Evolutionary conservation across 2,329 filamentous ascomycete species (phyloP).

Genomic region (Fusarium nanum): DNA sequence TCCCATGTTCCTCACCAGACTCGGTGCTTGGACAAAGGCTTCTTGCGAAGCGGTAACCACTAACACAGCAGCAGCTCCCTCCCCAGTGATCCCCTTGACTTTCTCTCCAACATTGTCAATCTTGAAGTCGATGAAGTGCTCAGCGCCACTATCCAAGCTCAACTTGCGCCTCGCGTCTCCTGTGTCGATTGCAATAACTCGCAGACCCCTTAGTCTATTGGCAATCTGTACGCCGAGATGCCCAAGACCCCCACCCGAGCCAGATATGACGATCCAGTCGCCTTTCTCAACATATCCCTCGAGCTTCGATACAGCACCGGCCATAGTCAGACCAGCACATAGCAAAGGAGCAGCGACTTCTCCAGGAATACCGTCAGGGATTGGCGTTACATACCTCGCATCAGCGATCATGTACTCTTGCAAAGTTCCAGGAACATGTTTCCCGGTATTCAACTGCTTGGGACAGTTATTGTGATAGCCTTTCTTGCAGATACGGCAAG

Average conservation of each 20-base stretch:
- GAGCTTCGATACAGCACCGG: constrained; percentile 42
- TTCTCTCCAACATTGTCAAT: constrained; percentile 35
- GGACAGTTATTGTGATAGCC: constrained; percentile 55
- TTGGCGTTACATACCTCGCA: constrained; percentile 44
- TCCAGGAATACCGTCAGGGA: constrained; percentile 36
- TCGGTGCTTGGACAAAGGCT: constrained; percentile 42
- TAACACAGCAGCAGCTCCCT: constrained; percentile 45
- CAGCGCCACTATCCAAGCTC: constrained; percentile 41
- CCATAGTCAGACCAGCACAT: constrained; percentile 51
- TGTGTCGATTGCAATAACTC: constrained; percentile 48
- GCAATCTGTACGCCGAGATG: constrained; percentile 52
- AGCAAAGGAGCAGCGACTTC: constrained; percentile 48
- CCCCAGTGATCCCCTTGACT: constrained; percentile 42
- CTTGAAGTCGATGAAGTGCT: constrained; percentile 46
- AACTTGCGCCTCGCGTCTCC: constrained; percentile 40
- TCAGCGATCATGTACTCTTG: constrained; percentile 50
- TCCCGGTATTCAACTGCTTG: constrained; percentile 56
- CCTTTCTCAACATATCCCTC: constrained; percentile 9
- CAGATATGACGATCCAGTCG: constrained; percentile 50
- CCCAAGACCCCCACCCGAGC: constrained; percentile 50
- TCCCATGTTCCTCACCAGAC: constrained; percentile 44
- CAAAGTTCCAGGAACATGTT: constrained; percentile 50
- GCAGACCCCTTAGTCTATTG: constrained; percentile 23
- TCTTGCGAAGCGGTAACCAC: constrained; percentile 46
- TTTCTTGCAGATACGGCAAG: constrained; percentile 51